Evolutionary conservation across 345 rosid genomes (phyloP).

Genomic region (Sonneratia alba): DNA sequence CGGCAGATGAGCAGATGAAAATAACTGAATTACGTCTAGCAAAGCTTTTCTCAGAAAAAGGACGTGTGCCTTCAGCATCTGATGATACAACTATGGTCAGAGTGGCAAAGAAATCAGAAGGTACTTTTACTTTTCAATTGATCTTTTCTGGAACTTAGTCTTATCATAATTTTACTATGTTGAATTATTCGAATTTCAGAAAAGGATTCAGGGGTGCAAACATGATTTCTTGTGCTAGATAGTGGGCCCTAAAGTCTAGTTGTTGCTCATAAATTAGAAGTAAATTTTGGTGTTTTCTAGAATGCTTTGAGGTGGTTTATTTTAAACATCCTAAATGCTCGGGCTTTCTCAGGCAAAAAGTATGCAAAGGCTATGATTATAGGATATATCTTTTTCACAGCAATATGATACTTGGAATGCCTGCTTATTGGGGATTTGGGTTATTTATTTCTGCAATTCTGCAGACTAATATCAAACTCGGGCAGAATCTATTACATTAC

Average conservation of each 20-base stretch:
- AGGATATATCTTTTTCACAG: background rate
- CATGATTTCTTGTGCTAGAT: background rate
- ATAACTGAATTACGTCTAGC: slow-evolving; percentile 71
- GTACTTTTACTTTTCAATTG: slow-evolving; percentile 23
- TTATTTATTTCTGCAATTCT: background rate
- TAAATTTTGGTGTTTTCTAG: background rate
- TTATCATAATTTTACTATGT: background rate
- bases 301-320: background rate
- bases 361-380: background rate
- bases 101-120: slow-evolving; percentile 41
- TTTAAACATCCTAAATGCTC: background rate
- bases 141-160: background rate
- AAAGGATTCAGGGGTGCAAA: background rate
- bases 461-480: background rate
- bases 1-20: slow-evolving; percentile 90
- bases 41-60: slow-evolving; percentile 51
- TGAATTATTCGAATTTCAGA: background rate
- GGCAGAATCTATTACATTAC: background rate
- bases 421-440: background rate
- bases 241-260: background rate
- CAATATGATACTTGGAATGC: background rate
- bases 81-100: slow-evolving; percentile 13
- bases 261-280: background rate
- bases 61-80: slow-evolving; percentile 18
- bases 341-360: background rate